These are phyloP conservation scores for Neonectria faginata DNA, from an alignment of 2,329 filamentous ascomycete genomes.

Conservation along the genomic window DNA sequence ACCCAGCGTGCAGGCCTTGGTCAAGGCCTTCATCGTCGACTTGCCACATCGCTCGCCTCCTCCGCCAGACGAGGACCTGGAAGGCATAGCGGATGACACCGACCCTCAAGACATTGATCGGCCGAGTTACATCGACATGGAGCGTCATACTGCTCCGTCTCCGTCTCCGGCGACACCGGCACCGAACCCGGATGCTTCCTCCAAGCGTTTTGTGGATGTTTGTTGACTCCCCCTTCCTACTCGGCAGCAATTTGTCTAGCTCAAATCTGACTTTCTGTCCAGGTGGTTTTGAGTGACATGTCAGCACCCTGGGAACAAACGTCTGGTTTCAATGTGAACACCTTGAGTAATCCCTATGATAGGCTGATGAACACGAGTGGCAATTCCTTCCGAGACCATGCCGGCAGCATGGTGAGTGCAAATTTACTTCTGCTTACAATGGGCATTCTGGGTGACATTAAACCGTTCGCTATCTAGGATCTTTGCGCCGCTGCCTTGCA, in stretches of 20 bases:
- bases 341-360: conserved; percentile 92
- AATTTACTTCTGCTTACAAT: background rate
- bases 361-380: conserved; percentile 99
- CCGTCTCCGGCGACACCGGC: conserved; percentile 4
- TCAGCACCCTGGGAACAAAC: conserved; percentile 94
- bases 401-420: conserved; percentile 86
- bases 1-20: conserved; percentile 76
- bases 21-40: conserved; percentile 79
- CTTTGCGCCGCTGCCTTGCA: conserved; percentile 86
- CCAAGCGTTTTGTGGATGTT: conserved; percentile 74
- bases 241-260: background rate
- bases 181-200: conserved; percentile 35
- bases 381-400: conserved; percentile 86
- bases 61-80: conserved; percentile 15
- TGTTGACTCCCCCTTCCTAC: conserved; percentile 40
- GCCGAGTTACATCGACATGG: conserved; percentile 75
- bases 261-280: conserved; percentile 31
- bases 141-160: conserved; percentile 55
- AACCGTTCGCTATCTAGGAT: conserved; percentile 67
- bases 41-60: conserved; percentile 53
- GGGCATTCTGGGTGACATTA: conserved; percentile 17
- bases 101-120: conserved; percentile 49
- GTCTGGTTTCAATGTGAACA: conserved; percentile 82
- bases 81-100: conserved; percentile 36
- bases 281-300: conserved; percentile 98